These are phyloP conservation scores for Candida ficus DNA, from an alignment of 805 yeast genomes.

Conservation along the genomic window DNA sequence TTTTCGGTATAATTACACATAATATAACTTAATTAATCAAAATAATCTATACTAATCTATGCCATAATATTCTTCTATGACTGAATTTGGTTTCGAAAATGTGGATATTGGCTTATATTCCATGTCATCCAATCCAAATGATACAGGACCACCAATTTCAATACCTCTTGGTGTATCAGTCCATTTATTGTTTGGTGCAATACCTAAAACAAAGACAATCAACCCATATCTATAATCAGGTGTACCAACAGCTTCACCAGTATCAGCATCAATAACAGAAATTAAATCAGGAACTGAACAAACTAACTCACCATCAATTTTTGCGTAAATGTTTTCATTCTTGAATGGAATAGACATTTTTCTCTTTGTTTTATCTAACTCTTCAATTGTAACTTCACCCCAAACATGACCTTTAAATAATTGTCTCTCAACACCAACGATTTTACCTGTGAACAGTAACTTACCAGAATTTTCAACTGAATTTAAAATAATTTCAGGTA, in stretches of 20 bases:
- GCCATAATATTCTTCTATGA: constrained; percentile 34
- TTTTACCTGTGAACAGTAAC: constrained; percentile 36
- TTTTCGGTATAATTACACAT: too few relatives aligned
- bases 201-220: constrained; percentile 36
- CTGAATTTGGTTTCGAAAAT: constrained; percentile 33
- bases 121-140: constrained; percentile 28
- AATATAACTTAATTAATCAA: too few relatives aligned
- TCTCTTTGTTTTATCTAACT: constrained; percentile 6
- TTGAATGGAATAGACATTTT: constrained; percentile 38
- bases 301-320: constrained; percentile 26
- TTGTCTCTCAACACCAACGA: constrained; percentile 37
- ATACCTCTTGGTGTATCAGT: constrained; percentile 29
- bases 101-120: constrained; percentile 35
- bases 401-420: constrained; percentile 38
- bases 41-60: too few relatives aligned
- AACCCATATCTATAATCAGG: constrained; percentile 44
- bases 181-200: constrained; percentile 31
- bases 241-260: constrained; percentile 44
- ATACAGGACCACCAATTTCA: constrained; percentile 38
- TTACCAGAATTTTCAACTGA: constrained; percentile 34
- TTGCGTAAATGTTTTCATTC: constrained; percentile 40
- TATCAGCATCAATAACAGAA: constrained; percentile 35
- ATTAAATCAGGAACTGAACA: constrained; percentile 44
- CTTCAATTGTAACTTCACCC: constrained; percentile 38
- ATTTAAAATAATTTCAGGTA: constrained; percentile 33